These are phyloP conservation scores for Phytophthora hybrid DNA, from an alignment of 352 stramenopile genomes.

Conservation along the genomic window DNA sequence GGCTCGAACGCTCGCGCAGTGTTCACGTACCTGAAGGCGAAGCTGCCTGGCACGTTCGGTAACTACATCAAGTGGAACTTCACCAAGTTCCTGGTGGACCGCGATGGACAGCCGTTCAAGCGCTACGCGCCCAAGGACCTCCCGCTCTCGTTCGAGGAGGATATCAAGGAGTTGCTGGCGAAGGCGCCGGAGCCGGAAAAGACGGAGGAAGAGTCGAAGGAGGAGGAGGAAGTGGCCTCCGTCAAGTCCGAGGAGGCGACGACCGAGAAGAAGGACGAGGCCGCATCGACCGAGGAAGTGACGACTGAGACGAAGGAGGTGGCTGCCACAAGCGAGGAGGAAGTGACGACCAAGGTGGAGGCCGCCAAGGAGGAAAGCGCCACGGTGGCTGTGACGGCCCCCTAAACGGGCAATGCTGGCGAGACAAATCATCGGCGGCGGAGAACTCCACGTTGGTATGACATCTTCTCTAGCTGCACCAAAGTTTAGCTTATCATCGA, in stretches of 20 bases:
- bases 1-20: slow-evolving; percentile 75
- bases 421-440: slow-evolving; percentile 19
- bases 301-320: slow-evolving; percentile 33
- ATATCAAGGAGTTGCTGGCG: slow-evolving; percentile 51
- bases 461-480: slow-evolving; percentile 30
- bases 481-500: slow-evolving; percentile 37
- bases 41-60: slow-evolving; percentile 66
- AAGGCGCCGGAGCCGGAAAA: slow-evolving; percentile 39
- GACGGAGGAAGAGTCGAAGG: slow-evolving; percentile 31
- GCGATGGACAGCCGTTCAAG: slow-evolving; percentile 71
- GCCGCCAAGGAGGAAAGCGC: slow-evolving; percentile 33
- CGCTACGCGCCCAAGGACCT: slow-evolving; percentile 33
- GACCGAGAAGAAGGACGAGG: slow-evolving; percentile 20
- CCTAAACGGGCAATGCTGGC: slow-evolving; percentile 15
- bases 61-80: slow-evolving; percentile 92
- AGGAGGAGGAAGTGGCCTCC: slow-evolving; percentile 11
- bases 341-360: slow-evolving; percentile 24
- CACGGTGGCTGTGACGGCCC: slow-evolving; percentile 25
- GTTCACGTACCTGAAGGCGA: slow-evolving; percentile 83
- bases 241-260: slow-evolving; percentile 17
- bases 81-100: slow-evolving; percentile 92
- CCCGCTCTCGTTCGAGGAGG: slow-evolving; percentile 37
- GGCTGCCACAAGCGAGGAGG: slow-evolving; percentile 21
- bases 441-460: slow-evolving; percentile 36
- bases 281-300: slow-evolving; percentile 13